Evolutionary conservation across 495 filamentous ascomycete genomes (phyloP).

Genomic region (Penicillium maclennaniae): DNA sequence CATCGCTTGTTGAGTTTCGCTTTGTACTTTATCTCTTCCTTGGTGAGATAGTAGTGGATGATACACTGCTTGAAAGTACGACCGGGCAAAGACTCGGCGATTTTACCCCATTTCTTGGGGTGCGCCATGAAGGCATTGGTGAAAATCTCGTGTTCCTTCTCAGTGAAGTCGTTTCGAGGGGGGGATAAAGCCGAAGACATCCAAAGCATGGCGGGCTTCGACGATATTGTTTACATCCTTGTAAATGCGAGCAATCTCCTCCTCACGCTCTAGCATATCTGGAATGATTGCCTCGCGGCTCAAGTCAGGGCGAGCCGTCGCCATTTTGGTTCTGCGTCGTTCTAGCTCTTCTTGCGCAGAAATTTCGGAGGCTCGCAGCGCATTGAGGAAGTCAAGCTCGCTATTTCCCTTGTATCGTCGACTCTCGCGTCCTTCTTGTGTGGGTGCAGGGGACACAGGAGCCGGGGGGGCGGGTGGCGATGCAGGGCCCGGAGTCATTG

Average conservation of each 20-base stretch:
- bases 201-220: slow-evolving; percentile 60
- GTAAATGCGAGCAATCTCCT: slow-evolving; percentile 51
- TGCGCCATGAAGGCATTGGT: slow-evolving; percentile 72
- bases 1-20: slow-evolving; percentile 69
- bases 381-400: slow-evolving; percentile 73
- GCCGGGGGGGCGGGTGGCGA: slow-evolving; percentile 41
- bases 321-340: slow-evolving; percentile 58
- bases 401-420: slow-evolving; percentile 62
- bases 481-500: slow-evolving; percentile 48
- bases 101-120: slow-evolving; percentile 91
- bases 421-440: slow-evolving; percentile 55
- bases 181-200: slow-evolving; percentile 68
- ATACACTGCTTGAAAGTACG: slow-evolving; percentile 85
- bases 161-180: slow-evolving; percentile 79
- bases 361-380: slow-evolving; percentile 70
- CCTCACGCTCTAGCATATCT: slow-evolving; percentile 60
- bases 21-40: slow-evolving; percentile 82
- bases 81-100: slow-evolving; percentile 66
- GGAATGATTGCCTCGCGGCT: slow-evolving; percentile 84
- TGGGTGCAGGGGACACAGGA: slow-evolving; percentile 38
- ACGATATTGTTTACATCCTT: slow-evolving; percentile 71
- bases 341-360: slow-evolving; percentile 72
- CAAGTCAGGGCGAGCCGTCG: slow-evolving; percentile 68
- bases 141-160: slow-evolving; percentile 73
- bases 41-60: slow-evolving; percentile 92